phyloP scores from a whole-genome alignment of 441 rosid species.

The Isatis lusitanica region DNA sequence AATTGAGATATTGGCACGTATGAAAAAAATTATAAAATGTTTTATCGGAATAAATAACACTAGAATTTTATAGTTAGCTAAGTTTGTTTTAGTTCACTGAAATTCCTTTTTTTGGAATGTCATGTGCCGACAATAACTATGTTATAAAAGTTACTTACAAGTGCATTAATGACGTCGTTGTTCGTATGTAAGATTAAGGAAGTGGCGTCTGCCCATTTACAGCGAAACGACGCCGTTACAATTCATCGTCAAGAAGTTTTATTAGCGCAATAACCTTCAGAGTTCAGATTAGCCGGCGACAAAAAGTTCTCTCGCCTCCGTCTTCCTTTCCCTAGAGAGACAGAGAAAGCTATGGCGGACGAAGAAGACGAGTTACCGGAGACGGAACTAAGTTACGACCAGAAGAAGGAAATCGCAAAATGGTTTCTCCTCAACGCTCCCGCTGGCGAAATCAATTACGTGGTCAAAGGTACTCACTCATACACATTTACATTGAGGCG shows the following conservation, averaged over 20 bases:
- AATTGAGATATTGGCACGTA: background rate
- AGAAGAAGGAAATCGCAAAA: slow-evolving; percentile 95
- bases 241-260: background rate
- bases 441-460: slow-evolving; percentile 90
- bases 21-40: too few species aligned
- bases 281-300: slow-evolving; percentile 37
- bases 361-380: slow-evolving; percentile 44
- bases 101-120: background rate
- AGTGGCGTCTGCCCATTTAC: background rate
- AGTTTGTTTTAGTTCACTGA: too few species aligned
- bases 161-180: background rate
- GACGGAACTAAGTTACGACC: slow-evolving; percentile 62
- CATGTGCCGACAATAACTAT: too few species aligned
- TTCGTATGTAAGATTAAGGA: background rate
- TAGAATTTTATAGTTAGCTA: too few species aligned
- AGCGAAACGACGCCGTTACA: background rate
- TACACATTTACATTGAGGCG: background rate
- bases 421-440: slow-evolving; percentile 99
- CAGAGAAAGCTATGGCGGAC: slow-evolving; percentile 49
- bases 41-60: too few species aligned
- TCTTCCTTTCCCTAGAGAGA: slow-evolving; percentile 6
- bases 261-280: slow-evolving; percentile 29
- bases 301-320: slow-evolving; percentile 17
- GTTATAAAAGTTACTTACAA: too few species aligned
- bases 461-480: slow-evolving; percentile 27